phyloP scores from a whole-genome alignment of 768 basidiomycete genomes.

The Xanthoconium purpureum region DNA sequence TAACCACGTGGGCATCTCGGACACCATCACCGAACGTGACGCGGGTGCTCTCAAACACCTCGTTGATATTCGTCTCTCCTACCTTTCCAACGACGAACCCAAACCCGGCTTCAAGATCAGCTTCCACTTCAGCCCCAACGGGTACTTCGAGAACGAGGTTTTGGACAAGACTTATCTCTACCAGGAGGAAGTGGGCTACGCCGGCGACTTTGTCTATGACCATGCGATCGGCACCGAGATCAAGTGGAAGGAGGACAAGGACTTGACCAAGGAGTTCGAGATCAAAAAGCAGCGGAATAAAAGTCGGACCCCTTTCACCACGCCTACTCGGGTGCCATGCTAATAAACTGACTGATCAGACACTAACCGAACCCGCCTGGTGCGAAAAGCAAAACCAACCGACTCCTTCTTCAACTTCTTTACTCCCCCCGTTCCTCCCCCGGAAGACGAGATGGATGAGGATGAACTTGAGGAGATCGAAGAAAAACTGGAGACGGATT shows the following conservation, averaged over 20 bases:
- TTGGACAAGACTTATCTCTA: slow-evolving; percentile 95
- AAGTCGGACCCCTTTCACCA: slow-evolving; percentile 47
- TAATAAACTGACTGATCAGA: slow-evolving; percentile 39
- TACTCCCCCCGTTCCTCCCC: slow-evolving; percentile 71
- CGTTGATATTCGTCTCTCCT: slow-evolving; percentile 74
- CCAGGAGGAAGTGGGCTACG: slow-evolving; percentile 88
- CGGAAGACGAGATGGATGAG: slow-evolving; percentile 67
- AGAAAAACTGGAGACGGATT: slow-evolving; percentile 92
- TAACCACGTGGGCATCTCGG: slow-evolving; percentile 83
- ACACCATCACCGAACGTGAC: slow-evolving; percentile 92
- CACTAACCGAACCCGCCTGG: slow-evolving; percentile 79
- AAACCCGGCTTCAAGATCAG: slow-evolving; percentile 90
- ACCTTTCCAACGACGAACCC: slow-evolving; percentile 59
- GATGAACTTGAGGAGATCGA: slow-evolving; percentile 89
- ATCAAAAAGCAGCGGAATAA: slow-evolving; percentile 99
- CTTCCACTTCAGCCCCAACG: slow-evolving; percentile 80
- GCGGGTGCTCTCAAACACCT: slow-evolving; percentile 81
- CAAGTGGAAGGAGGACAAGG: slow-evolving; percentile 98
- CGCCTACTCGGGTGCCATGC: not conserved
- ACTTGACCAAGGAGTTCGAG: slow-evolving; percentile 95
- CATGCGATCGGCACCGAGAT: slow-evolving; percentile 88
- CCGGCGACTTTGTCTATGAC: slow-evolving; percentile 96
- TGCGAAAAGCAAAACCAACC: slow-evolving; percentile 82
- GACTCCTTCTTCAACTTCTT: slow-evolving; percentile 99
- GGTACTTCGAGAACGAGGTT: slow-evolving; percentile 80